phyloP scores from a whole-genome alignment of 805 yeast species.

The Pichia gijzeniarum region DNA sequence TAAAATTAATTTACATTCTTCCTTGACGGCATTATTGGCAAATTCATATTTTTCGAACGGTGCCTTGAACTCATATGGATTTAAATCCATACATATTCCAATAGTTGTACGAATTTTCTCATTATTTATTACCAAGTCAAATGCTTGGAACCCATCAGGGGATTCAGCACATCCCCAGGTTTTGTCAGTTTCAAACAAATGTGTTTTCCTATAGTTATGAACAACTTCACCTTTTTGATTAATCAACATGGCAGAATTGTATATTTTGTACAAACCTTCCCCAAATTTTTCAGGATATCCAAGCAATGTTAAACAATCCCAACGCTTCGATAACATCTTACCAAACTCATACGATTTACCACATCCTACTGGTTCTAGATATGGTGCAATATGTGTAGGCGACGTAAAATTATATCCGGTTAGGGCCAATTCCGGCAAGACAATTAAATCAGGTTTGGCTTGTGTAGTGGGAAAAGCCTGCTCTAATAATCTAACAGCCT shows the following conservation, averaged over 20 bases:
- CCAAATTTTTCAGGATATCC: conserved; percentile 72
- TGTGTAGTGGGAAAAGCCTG: conserved; percentile 16
- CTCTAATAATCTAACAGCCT: conserved; percentile 39
- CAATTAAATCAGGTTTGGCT: conserved; percentile 51
- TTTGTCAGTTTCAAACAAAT: conserved; percentile 73
- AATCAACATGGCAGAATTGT: conserved; percentile 67
- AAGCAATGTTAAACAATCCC: conserved; percentile 59
- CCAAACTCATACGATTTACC: conserved; percentile 52
- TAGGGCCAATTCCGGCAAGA: conserved; percentile 78
- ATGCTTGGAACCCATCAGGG: conserved; percentile 50
- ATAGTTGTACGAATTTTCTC: conserved; percentile 41
- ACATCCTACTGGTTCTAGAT: conserved; percentile 38
- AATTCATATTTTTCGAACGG: conserved; percentile 74
- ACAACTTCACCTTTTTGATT: conserved; percentile 51
- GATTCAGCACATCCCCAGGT: conserved; percentile 74
- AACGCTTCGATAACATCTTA: conserved; percentile 39
- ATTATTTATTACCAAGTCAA: conserved; percentile 36
- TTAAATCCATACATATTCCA: conserved; percentile 93
- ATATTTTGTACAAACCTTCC: conserved; percentile 29
- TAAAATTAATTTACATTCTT: conserved; percentile 49
- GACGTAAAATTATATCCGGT: conserved; percentile 72
- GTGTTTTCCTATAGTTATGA: conserved; percentile 68
- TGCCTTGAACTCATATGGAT: conserved; percentile 78
- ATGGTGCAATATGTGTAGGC: conserved; percentile 47
- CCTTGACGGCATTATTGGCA: conserved; percentile 42